Evolutionary conservation across 129 eudicot genomes (phyloP), one percentile per base, ranked within the genome.

Genomic region (Silybum marianum): DNA sequence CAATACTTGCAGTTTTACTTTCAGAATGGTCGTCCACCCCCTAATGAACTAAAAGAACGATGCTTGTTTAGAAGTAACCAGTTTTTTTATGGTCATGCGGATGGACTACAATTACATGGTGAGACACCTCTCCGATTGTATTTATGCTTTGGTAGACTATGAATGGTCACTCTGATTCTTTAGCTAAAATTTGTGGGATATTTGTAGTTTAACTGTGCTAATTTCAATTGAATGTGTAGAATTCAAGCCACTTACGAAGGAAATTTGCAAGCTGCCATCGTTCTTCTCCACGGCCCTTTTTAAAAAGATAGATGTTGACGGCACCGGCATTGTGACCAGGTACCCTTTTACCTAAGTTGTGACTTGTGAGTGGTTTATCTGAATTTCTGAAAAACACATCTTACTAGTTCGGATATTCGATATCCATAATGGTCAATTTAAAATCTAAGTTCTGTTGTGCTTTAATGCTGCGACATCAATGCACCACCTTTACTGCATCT

Each of bases 221-320:
- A n/a, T 65, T 24, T 67, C n/a, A 58, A 46, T 78, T 72, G 26
- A 36, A 46, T 81, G 34, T 63, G 58, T 89, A 93, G 98, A 94
- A 83, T 94, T 94, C 48, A 94, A 94, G 80, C 93, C 85, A n/a
- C 88, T 94, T 69, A 94, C 98, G 6, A 91, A 91, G 82, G 98
- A 94, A 78, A 83, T 94, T 12, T 94, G 97, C 90, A 94, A 94
- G 87, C 87, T 94, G 62, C 97, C 98, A 3, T 91, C 98, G 10
- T 94, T 91, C 84, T 90, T 94, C 87, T 94, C 98, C 75, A 81
- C 88, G 74, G 95, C 90, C 3, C 93, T 94, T 62, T 94, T 94
- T 62, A 90, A 82, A 81, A 86, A 88, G 89, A 94, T 94, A 40
- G 97, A 94, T 40, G 85, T 82, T 30, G 84, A 83, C 32, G 82